phyloP scores from a whole-genome alignment of 495 filamentous ascomycete species.

The Daldinia vernicosa region DNA sequence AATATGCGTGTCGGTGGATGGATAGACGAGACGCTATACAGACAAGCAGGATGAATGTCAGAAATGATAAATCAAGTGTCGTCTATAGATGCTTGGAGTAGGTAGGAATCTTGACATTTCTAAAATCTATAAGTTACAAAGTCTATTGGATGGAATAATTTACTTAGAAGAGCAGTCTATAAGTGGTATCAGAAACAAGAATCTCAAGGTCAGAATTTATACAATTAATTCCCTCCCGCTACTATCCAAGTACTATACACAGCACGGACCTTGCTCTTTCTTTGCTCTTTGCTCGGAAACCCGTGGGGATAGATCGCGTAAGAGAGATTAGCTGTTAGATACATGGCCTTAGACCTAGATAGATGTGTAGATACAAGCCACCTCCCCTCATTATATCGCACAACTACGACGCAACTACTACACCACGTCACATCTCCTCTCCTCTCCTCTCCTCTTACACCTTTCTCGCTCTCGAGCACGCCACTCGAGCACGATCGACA shows the following conservation, averaged over 20 bases:
- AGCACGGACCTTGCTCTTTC: conserved; percentile 9
- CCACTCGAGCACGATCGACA: conserved; percentile 6
- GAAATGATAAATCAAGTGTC: not conserved
- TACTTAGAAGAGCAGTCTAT: conserved; percentile 1
- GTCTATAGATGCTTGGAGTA: not conserved
- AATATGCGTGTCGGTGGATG: not conserved
- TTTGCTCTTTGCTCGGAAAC: not conserved
- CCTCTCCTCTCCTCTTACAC: not conserved
- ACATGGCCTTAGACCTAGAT: conserved; percentile 28
- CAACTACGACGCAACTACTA: conserved; percentile 5
- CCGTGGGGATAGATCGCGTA: conserved; percentile 9
- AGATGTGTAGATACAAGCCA: conserved; percentile 35
- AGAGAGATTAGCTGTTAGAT: conserved; percentile 24
- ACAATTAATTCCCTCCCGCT: conserved; percentile 28
- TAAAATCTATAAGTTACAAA: not conserved
- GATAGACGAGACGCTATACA: not conserved
- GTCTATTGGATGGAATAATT: not conserved
- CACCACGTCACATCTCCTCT: not conserved
- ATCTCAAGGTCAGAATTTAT: conserved; percentile 24
- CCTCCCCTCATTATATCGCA: conserved; percentile 23
- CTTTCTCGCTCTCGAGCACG: conserved; percentile 8
- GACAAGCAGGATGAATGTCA: not conserved
- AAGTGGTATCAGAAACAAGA: not conserved
- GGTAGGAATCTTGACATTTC: not conserved
- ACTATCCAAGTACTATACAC: conserved; percentile 26